phyloP scores from a whole-genome alignment of 2,329 filamentous ascomycete genomes.

The Trichoderma polysporum region DNA sequence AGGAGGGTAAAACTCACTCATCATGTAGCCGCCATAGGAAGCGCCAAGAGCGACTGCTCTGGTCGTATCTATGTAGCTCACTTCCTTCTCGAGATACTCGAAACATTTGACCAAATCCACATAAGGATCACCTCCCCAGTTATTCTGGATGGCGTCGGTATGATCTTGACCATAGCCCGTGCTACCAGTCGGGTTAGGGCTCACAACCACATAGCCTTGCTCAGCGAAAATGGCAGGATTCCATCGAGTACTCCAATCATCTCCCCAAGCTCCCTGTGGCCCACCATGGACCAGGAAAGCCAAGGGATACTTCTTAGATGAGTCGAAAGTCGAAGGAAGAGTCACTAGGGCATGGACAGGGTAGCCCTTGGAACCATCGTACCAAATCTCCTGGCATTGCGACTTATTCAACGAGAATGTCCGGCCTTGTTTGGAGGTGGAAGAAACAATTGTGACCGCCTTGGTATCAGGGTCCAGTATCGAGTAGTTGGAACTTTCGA shows the following conservation, averaged over 20 bases:
- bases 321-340: slow-evolving; percentile 66
- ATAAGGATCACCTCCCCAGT: slow-evolving; percentile 87
- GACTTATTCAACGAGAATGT: slow-evolving; percentile 63
- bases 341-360: slow-evolving; percentile 68
- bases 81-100: slow-evolving; percentile 66
- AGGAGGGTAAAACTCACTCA: slow-evolving; percentile 49
- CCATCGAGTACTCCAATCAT: slow-evolving; percentile 80
- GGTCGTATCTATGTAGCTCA: slow-evolving; percentile 67
- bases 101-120: slow-evolving; percentile 77
- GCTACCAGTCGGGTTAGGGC: slow-evolving; percentile 79
- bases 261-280: slow-evolving; percentile 72
- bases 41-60: slow-evolving; percentile 73
- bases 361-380: slow-evolving; percentile 61
- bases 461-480: slow-evolving; percentile 52
- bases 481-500: slow-evolving; percentile 71
- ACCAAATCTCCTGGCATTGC: slow-evolving; percentile 70
- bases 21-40: slow-evolving; percentile 74
- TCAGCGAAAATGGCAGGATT: slow-evolving; percentile 84
- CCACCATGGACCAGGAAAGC: slow-evolving; percentile 81
- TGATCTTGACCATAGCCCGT: slow-evolving; percentile 80
- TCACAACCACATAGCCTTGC: slow-evolving; percentile 80
- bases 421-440: slow-evolving; percentile 63
- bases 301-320: slow-evolving; percentile 72
- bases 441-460: slow-evolving; percentile 52
- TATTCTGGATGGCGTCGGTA: slow-evolving; percentile 70